phyloP scores from a whole-genome alignment of 2,329 filamentous ascomycete species.

The Aspergillus caelatus region DNA sequence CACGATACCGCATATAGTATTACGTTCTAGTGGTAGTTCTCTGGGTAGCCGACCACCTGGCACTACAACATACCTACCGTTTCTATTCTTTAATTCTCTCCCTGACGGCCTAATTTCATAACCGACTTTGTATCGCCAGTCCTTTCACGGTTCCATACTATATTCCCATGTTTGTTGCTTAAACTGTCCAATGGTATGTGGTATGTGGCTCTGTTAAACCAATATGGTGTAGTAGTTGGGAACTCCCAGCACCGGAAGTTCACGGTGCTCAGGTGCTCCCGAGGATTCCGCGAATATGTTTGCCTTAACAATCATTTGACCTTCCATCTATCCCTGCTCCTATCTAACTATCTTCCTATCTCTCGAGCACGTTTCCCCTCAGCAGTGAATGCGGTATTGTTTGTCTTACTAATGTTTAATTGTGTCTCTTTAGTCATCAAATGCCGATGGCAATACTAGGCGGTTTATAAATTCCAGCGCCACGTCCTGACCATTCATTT shows the following conservation, averaged over 20 bases:
- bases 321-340: neutral
- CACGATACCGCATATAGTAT: neutral
- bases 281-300: constrained; percentile 11
- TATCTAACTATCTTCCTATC: neutral
- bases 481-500: constrained; percentile 20
- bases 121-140: neutral
- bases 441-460: constrained; percentile 33
- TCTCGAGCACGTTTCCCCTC: neutral
- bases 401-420: constrained; percentile 24
- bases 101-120: neutral
- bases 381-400: constrained; percentile 5
- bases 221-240: neutral
- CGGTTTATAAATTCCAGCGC: constrained; percentile 28
- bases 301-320: constrained; percentile 10
- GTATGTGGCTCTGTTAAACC: neutral
- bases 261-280: constrained; percentile 5
- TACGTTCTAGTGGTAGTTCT: neutral
- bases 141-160: neutral
- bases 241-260: neutral
- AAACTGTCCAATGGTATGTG: constrained; percentile 23
- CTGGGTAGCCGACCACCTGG: neutral
- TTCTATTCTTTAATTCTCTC: neutral
- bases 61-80: neutral
- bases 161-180: neutral
- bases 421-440: constrained; percentile 24